Evolutionary conservation across 2,329 filamentous ascomycete species (phyloP), one percentile per base, ranked within the genome.

Genomic region (Diaporthe amygdali): DNA sequence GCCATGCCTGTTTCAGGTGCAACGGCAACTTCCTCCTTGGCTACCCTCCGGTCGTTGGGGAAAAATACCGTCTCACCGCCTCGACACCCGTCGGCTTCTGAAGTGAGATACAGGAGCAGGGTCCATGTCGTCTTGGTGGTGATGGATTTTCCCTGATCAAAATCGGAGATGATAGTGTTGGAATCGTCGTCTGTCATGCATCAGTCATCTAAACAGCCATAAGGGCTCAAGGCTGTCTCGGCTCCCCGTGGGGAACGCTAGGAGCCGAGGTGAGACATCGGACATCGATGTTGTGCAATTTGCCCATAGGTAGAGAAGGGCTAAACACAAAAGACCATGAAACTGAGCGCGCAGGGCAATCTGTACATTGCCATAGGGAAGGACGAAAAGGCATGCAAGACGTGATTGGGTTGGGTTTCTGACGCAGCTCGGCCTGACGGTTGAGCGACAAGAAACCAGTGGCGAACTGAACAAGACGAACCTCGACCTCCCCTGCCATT

Each of bases 41-140:
- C 78, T 3, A 86, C 81, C 72, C 84, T 84, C 52, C 87, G 83
- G 76, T 90, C 88, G 74, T 93, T 90, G 0, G 94, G 93, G 79
- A 97, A 97, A 81, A 98, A 98, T 39, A 96, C 94, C 0, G 96
- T 98, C 81, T 97, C 94, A 39, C 96, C 96, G 27, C 96, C 96
- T 27, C 89, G 81, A 76, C 95, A 97, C 5, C 93, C 93, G 8
- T 93, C 93, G 1, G 88, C 83, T 2, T 90, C 85, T 1, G 92
- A 94, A 1, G 93, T 96, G 68, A 98, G 87, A 78, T 98, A 98
- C 44, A 98, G 88, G 0, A 98, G 86, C 6, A 97, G 84, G 0
- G 96, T 98, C 95, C 95, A 98, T 0, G 95, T 98, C 6, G 96
- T 98, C 76, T 88, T 91, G 25, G 88, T 91, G 27, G 84, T 84